Percentiles rank a stretch among this genome's conserved stretches.
phyloP scores from a whole-genome alignment of 306 rosid species.

The Quercus mongolica region DNA sequence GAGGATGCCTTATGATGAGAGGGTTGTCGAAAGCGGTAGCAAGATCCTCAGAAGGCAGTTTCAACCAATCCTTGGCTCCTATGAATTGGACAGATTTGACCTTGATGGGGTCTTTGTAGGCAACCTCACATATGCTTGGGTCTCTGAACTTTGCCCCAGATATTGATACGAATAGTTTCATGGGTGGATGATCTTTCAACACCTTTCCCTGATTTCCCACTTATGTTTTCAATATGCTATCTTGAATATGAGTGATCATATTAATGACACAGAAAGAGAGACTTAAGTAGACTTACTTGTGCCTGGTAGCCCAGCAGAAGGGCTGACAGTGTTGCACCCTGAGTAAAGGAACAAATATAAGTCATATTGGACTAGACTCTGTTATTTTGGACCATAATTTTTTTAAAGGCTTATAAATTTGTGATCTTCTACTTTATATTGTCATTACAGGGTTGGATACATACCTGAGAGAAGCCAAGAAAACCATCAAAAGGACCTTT shows the following conservation, averaged over 20 bases:
- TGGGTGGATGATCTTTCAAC: conserved; percentile 73
- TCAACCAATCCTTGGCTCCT: conserved; percentile 86
- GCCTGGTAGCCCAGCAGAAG: conserved; percentile 73
- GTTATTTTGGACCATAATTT: no score
- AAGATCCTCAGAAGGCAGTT: conserved; percentile 70
- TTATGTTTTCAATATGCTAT: neutral
- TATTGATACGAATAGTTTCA: conserved; percentile 62
- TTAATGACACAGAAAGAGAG: neutral
- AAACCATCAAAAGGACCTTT: conserved; percentile 86
- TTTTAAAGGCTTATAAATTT: no score
- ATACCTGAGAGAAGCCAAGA: conserved; percentile 79
- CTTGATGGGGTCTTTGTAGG: conserved; percentile 62
- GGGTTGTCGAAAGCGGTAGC: conserved; percentile 65
- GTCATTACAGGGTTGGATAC: neutral
- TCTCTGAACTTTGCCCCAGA: conserved; percentile 84
- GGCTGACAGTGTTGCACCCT: conserved; percentile 76
- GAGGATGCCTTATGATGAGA: conserved; percentile 74
- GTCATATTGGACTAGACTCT: neutral
- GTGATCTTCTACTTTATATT: neutral
- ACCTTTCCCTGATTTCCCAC: conserved; percentile 60
- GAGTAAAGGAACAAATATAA: neutral
- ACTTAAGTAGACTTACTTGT: conserved; percentile 38
- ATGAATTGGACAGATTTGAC: conserved; percentile 77
- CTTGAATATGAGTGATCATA: neutral
- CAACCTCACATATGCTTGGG: conserved; percentile 68